phyloP scores from a whole-genome alignment of 495 filamentous ascomycete genomes.

The Trypethelium eluteriae region DNA sequence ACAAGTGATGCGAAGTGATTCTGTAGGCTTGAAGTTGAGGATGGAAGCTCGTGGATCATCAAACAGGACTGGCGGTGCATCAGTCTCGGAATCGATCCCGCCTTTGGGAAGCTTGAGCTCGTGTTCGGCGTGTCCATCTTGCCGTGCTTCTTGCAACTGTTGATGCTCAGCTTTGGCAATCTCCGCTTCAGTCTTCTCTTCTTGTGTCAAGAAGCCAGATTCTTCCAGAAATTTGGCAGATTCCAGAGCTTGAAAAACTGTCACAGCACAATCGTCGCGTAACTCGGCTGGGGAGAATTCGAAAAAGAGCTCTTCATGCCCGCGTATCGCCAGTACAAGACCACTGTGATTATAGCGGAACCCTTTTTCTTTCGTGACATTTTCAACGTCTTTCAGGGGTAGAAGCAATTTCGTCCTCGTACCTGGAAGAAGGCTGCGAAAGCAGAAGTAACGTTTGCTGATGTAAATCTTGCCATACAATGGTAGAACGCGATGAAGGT shows the following conservation, averaged over 20 bases:
- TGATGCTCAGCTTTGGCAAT: slow-evolving; percentile 75
- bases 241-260: slow-evolving; percentile 67
- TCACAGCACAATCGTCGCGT: slow-evolving; percentile 83
- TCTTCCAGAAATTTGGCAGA: slow-evolving; percentile 64
- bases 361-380: slow-evolving; percentile 89
- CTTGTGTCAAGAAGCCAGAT: slow-evolving; percentile 58
- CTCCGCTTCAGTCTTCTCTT: slow-evolving; percentile 64
- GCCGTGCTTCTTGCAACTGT: slow-evolving; percentile 69
- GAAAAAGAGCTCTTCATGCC: slow-evolving; percentile 95
- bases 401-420: slow-evolving; percentile 89
- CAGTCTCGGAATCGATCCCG: slow-evolving; percentile 27
- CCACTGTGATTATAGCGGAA: slow-evolving; percentile 90
- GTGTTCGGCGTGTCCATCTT: slow-evolving; percentile 47
- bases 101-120: slow-evolving; percentile 1
- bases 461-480: slow-evolving; percentile 97
- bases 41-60: slow-evolving; percentile 89
- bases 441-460: slow-evolving; percentile 83
- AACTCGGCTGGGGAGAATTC: slow-evolving; percentile 72
- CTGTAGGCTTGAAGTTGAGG: slow-evolving; percentile 83
- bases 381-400: slow-evolving; percentile 86
- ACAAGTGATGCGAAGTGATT: slow-evolving; percentile 81
- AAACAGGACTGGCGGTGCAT: slow-evolving; percentile 69
- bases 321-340: slow-evolving; percentile 81
- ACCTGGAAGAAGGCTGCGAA: slow-evolving; percentile 81
- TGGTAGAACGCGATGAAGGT: slow-evolving; percentile 78